These are phyloP conservation scores for Phytophthora capsici DNA, from an alignment of 352 stramenopile genomes.

Conservation along the genomic window DNA sequence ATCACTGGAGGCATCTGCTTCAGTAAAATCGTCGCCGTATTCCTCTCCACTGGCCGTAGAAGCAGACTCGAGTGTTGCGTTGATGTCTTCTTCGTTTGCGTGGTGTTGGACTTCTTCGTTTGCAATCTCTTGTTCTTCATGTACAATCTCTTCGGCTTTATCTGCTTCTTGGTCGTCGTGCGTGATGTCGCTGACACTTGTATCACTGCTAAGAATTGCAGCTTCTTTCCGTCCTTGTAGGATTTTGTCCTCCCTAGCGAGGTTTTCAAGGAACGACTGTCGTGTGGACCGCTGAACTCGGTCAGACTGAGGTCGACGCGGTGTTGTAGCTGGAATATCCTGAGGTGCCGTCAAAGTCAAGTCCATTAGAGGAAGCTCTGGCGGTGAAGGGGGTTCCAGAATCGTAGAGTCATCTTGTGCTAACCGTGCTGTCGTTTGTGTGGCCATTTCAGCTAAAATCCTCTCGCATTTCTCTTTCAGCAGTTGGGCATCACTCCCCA, in stretches of 20 bases:
- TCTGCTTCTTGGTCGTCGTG: neutral
- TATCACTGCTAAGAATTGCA: neutral
- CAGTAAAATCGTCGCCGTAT: slow-evolving; percentile 9
- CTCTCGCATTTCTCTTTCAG: slow-evolving; percentile 17
- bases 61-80: neutral
- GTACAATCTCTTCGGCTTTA: neutral
- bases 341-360: neutral
- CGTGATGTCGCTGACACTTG: neutral
- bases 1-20: neutral
- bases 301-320: slow-evolving; percentile 29
- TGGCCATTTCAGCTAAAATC: slow-evolving; percentile 21
- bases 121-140: neutral
- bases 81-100: neutral
- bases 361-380: slow-evolving; percentile 9
- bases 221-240: neutral
- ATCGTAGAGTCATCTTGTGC: neutral
- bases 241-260: slow-evolving; percentile 10
- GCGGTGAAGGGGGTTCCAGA: neutral
- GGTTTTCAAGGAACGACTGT: slow-evolving; percentile 26
- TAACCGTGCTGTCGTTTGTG: slow-evolving; percentile 24
- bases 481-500: slow-evolving; percentile 17
- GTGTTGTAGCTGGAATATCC: slow-evolving; percentile 11
- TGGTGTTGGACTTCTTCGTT: neutral
- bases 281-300: slow-evolving; percentile 20
- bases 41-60: neutral